Evolutionary conservation across 2,329 filamentous ascomycete genomes (phyloP).

Genomic region (Alternaria ventricosa): DNA sequence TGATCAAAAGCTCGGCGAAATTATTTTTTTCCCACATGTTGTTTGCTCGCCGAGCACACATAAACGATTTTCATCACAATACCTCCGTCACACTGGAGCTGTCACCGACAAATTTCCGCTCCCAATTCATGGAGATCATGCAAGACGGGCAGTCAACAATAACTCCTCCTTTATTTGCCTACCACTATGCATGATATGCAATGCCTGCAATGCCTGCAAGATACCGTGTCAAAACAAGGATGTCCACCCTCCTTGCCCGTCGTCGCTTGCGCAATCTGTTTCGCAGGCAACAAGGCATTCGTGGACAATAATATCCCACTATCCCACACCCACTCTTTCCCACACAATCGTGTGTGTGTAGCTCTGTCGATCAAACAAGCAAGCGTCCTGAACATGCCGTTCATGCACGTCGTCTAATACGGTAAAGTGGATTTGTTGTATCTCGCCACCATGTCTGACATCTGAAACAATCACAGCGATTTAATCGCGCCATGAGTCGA

Average conservation of each 20-base stretch:
- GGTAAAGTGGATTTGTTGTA: not conserved
- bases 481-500: slow-evolving; percentile 1
- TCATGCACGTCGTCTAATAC: slow-evolving; percentile 12
- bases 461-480: slow-evolving; percentile 11
- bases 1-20: slow-evolving; percentile 3
- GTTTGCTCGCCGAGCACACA: not conserved
- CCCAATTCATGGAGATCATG: not conserved
- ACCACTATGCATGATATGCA: not conserved
- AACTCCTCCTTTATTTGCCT: not conserved
- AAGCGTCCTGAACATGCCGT: slow-evolving; percentile 12
- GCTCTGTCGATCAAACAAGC: slow-evolving; percentile 11
- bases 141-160: not conserved
- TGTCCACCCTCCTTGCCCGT: slow-evolving; percentile 1
- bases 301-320: slow-evolving; percentile 2
- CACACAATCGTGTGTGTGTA: slow-evolving; percentile 8
- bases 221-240: slow-evolving; percentile 1
- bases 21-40: not conserved
- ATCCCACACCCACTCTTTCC: slow-evolving; percentile 1
- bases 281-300: slow-evolving; percentile 9
- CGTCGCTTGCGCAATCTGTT: slow-evolving; percentile 14
- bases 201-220: not conserved
- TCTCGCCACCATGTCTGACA: slow-evolving; percentile 5
- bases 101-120: slow-evolving; percentile 2
- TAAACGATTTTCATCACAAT: not conserved
- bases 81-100: not conserved